Conservation (phyloP, 2,329 filamentous ascomycete species). For the Stagonosporopsis rhizophila region DNA sequence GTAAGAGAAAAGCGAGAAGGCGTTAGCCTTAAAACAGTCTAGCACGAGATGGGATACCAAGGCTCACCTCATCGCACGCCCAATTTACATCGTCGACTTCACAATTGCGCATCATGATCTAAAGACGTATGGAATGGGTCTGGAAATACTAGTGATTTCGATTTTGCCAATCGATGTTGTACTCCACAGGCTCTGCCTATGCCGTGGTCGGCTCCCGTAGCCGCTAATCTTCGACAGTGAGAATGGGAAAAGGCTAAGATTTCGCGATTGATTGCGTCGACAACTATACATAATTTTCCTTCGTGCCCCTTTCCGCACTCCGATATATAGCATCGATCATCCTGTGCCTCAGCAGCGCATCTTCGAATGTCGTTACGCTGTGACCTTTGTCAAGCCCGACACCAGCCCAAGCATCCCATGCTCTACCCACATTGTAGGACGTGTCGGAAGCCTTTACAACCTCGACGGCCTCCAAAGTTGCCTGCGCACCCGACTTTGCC, state of each 20-base stretch:
- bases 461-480: constrained; percentile 53
- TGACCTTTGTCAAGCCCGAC: constrained; percentile 32
- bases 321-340: constrained; percentile 48
- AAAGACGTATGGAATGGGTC: neutral
- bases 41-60: neutral
- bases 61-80: too few species aligned
- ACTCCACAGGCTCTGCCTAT: too few species aligned
- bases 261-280: neutral
- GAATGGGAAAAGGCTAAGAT: neutral
- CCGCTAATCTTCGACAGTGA: neutral
- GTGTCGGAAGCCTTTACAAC: constrained; percentile 58
- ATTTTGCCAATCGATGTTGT: too few species aligned
- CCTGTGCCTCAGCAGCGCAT: constrained; percentile 44
- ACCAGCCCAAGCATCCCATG: constrained; percentile 65
- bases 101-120: neutral
- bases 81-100: neutral
- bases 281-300: constrained; percentile 37
- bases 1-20: constrained; percentile 24
- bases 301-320: constrained; percentile 41
- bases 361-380: constrained; percentile 42
- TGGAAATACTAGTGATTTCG: too few species aligned
- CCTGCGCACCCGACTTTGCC: constrained; percentile 43
- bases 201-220: neutral
- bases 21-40: constrained; percentile 2
- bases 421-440: constrained; percentile 60